phyloP scores from a whole-genome alignment of 805 yeast genomes.

The Wickerhamomyces pijperi region DNA sequence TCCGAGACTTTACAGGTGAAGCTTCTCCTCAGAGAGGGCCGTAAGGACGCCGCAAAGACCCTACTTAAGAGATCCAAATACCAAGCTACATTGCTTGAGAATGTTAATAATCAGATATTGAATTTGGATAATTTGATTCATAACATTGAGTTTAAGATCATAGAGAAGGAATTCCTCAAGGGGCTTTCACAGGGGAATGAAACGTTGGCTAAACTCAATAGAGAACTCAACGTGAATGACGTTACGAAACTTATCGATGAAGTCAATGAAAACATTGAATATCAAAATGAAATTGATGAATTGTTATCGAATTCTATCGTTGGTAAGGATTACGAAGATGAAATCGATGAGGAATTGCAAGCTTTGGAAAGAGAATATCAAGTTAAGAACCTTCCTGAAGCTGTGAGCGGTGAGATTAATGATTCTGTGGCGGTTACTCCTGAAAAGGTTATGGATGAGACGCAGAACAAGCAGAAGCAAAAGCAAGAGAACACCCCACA shows the following conservation, averaged over 20 bases:
- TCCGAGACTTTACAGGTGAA: constrained; percentile 38
- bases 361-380: constrained; percentile 36
- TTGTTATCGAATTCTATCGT: constrained; percentile 28
- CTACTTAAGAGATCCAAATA: constrained; percentile 71
- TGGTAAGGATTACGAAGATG: constrained; percentile 34
- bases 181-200: constrained; percentile 77
- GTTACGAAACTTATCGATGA: constrained; percentile 82
- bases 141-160: constrained; percentile 77
- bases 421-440: not conserved
- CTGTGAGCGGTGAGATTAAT: not conserved
- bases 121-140: constrained; percentile 70
- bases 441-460: too few relatives aligned
- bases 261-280: constrained; percentile 66
- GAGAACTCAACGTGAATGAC: constrained; percentile 64
- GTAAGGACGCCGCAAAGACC: constrained; percentile 45
- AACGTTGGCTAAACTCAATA: constrained; percentile 64
- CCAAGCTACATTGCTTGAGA: constrained; percentile 60
- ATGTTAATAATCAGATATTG: constrained; percentile 68
- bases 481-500: not conserved
- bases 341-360: constrained; percentile 55
- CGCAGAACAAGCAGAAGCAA: not conserved
- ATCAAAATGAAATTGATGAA: constrained; percentile 65
- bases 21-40: constrained; percentile 15
- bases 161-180: constrained; percentile 73
- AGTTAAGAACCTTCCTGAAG: not conserved